Evolutionary conservation across 2,329 filamentous ascomycete genomes (phyloP), one percentile per base, ranked within the genome.

Genomic region (Aureobasidium sp.): DNA sequence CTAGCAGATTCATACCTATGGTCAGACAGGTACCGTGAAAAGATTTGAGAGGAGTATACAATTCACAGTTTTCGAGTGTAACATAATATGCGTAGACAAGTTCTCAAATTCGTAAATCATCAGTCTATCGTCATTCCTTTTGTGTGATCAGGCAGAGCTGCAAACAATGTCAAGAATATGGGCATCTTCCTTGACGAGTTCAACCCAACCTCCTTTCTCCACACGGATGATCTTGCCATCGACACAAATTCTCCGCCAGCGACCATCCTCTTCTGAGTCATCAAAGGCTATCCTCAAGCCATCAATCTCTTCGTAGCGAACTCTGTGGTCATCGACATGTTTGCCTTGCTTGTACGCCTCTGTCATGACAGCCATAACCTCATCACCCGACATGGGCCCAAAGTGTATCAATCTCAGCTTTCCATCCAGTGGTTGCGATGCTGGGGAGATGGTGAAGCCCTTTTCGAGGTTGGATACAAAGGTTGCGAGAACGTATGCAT

Each of bases 161-260:
- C 67, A 68, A 66, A 75, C 71, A 73, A 75, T 61, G 65, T 84
- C 79, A 25, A 84, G 63, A 3, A 82, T 78, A 8, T 72, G 72
- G 38, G 72, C 71, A 11, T 77, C 74, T 29, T 87, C 83, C 72
- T 80, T 86, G 68, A 77, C 78, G 0, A 97, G 85, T 67, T 88
- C 87, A 77, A 97, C 87, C 84, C 88, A 91, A 0, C 94, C 94
- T 2, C 86, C 89, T 60, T 83, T 77, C 25, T 92, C 91, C 1
- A 97, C 81, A 66, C 88, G 86, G 4, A 98, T 88, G 72, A 97
- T 97, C 62, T 91, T 94, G 4, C 95, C 95, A 77, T 98, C 95
- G n/a, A 98, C 84, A 76, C 95, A 98, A 18, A 97, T 87, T 73
- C 95, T 89, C 67, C 95, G 85, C 94, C 94, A 98, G 61, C 89